phyloP scores from a whole-genome alignment of 2,329 filamentous ascomycete species.

The Exophiala aquamarina region DNA sequence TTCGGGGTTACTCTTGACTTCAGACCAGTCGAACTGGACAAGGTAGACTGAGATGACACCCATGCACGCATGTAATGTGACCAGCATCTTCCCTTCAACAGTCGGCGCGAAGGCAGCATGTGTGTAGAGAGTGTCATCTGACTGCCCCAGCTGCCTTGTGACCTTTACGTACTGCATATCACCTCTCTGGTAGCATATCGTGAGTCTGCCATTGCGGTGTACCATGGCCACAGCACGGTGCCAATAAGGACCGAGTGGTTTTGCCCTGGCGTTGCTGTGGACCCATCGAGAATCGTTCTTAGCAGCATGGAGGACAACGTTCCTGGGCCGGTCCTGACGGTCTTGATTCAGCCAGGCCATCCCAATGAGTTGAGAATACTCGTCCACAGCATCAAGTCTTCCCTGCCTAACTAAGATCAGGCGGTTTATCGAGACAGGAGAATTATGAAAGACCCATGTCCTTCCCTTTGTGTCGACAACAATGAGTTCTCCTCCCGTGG shows the following conservation, averaged over 20 bases:
- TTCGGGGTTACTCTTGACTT: conserved; percentile 40
- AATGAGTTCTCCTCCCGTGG: conserved; percentile 74
- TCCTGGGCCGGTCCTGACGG: conserved; percentile 35
- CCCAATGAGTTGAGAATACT: conserved; percentile 76
- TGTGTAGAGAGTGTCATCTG: conserved; percentile 17
- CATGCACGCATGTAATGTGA: conserved; percentile 20
- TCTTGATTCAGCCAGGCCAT: conserved; percentile 77
- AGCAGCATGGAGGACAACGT: conserved; percentile 47
- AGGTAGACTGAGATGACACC: conserved; percentile 21
- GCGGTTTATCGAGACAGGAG: conserved; percentile 68
- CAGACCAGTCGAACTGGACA: conserved; percentile 34
- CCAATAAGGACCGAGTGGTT: conserved; percentile 71
- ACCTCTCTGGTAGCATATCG: conserved; percentile 74
- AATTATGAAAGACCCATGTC: conserved; percentile 70
- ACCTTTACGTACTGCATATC: conserved; percentile 68
- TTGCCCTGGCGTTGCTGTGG: conserved; percentile 66
- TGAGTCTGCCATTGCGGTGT: conserved; percentile 71
- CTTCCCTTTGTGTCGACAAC: conserved; percentile 78
- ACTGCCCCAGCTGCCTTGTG: conserved; percentile 41
- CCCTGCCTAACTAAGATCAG: conserved; percentile 63
- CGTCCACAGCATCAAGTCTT: conserved; percentile 68
- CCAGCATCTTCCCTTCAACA: conserved; percentile 23
- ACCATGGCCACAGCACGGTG: conserved; percentile 74
- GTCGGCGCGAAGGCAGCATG: conserved; percentile 49
- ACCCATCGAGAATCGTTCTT: conserved; percentile 64